These are phyloP conservation scores for Rosa persica DNA, from an alignment of 306 rosid species.

Conservation along the genomic window DNA sequence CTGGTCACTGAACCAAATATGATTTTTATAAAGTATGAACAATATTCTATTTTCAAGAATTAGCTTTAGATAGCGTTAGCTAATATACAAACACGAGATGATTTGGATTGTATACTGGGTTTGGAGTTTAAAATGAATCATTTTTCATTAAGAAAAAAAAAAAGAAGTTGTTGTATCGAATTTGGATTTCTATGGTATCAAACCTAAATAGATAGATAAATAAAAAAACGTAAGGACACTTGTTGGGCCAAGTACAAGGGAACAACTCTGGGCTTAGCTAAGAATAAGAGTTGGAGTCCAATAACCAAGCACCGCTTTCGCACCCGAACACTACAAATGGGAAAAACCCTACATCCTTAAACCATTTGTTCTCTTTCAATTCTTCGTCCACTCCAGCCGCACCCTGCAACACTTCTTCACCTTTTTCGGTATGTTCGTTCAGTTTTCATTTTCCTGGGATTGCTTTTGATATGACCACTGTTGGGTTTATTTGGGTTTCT, in stretches of 20 bases:
- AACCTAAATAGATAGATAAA: too few relatives aligned
- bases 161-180: too few relatives aligned
- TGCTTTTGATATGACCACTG: background rate
- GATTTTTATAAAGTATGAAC: too few relatives aligned
- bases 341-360: background rate
- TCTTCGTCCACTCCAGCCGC: background rate
- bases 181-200: too few relatives aligned
- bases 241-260: background rate
- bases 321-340: background rate
- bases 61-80: too few relatives aligned
- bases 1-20: too few relatives aligned
- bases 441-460: background rate
- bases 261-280: background rate
- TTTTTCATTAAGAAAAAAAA: too few relatives aligned
- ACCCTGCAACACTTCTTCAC: background rate
- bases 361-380: background rate
- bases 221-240: too few relatives aligned
- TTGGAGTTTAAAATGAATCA: too few relatives aligned
- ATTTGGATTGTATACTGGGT: too few relatives aligned
- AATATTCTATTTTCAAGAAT: too few relatives aligned
- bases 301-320: background rate
- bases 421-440: background rate
- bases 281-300: background rate
- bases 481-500: background rate
- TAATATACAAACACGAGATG: too few relatives aligned